Evolutionary conservation across 768 basidiomycete species (phyloP).

Genomic region (Tricholoma terreum): DNA sequence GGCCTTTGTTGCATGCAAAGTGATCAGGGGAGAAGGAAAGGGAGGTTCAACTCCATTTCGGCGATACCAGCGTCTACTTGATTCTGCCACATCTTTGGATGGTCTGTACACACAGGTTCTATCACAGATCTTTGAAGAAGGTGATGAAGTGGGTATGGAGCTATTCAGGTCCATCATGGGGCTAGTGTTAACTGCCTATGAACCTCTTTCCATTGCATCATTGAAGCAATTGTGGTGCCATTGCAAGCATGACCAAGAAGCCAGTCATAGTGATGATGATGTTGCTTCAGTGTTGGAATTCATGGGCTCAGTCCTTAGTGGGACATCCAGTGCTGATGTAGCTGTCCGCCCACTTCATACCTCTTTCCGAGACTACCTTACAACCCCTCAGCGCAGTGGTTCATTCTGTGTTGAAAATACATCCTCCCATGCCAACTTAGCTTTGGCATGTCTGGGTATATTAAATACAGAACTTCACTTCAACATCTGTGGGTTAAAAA

Average conservation of each 20-base stretch:
- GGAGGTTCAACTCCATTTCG: neutral
- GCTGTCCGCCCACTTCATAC: no score
- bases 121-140: neutral
- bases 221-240: no score
- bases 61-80: neutral
- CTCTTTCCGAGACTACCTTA: no score
- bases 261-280: neutral
- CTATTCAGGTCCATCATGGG: neutral
- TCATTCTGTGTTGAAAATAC: neutral
- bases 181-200: neutral
- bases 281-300: no score
- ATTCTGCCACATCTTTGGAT: neutral
- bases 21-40: neutral
- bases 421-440: no score
- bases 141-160: no score
- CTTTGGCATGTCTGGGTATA: conserved; percentile 5
- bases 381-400: no score
- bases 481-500: conserved; percentile 12
- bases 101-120: neutral
- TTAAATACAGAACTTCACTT: conserved; percentile 11
- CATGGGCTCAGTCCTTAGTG: no score
- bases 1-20: neutral
- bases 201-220: neutral
- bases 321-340: no score
- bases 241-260: no score